Percentiles rank a stretch among this genome's conserved stretches.
These are phyloP conservation scores for Chondrostereum purpureum DNA, from an alignment of 1,284 basidiomycete species.

Conservation along the genomic window DNA sequence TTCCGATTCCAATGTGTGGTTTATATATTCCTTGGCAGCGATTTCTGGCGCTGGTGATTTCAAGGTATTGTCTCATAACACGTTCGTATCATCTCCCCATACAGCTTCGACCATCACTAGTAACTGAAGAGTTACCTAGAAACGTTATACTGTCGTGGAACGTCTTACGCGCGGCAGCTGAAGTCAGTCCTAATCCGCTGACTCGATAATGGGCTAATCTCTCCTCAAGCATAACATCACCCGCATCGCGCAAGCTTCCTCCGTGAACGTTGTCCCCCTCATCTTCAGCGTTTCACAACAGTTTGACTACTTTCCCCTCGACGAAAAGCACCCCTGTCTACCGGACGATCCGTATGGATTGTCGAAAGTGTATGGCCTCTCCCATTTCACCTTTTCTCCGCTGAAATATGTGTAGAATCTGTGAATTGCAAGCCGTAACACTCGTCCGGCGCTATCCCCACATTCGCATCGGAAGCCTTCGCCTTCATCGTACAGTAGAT, in stretches of 20 bases:
- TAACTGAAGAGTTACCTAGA: constrained; percentile 24
- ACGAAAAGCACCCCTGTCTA: constrained; percentile 60
- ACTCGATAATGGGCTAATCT: no score
- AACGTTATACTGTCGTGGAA: constrained; percentile 69
- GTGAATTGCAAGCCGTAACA: constrained; percentile 60
- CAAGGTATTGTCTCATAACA: constrained; percentile 49
- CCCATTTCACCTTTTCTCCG: no score
- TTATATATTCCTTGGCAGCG: no score
- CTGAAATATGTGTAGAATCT: constrained; percentile 50
- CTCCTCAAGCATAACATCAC: constrained; percentile 49
- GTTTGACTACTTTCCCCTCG: constrained; percentile 67
- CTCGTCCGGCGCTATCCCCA: constrained; percentile 54
- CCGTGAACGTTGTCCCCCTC: constrained; percentile 58
- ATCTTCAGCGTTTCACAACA: constrained; percentile 42
- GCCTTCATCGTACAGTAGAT: constrained; percentile 56
- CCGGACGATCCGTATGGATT: constrained; percentile 75
- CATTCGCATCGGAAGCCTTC: constrained; percentile 62
- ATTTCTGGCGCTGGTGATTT: constrained; percentile 46
- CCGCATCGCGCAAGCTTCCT: constrained; percentile 63
- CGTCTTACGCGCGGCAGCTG: constrained; percentile 55
- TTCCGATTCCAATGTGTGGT: no score
- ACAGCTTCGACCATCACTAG: background rate
- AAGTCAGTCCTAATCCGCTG: no score
- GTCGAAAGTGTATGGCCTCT: constrained; percentile 65
- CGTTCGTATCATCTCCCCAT: constrained; percentile 32